These are phyloP conservation scores for Cordyceps tenuipes DNA, from an alignment of 2,329 filamentous ascomycete species.

Conservation along the genomic window DNA sequence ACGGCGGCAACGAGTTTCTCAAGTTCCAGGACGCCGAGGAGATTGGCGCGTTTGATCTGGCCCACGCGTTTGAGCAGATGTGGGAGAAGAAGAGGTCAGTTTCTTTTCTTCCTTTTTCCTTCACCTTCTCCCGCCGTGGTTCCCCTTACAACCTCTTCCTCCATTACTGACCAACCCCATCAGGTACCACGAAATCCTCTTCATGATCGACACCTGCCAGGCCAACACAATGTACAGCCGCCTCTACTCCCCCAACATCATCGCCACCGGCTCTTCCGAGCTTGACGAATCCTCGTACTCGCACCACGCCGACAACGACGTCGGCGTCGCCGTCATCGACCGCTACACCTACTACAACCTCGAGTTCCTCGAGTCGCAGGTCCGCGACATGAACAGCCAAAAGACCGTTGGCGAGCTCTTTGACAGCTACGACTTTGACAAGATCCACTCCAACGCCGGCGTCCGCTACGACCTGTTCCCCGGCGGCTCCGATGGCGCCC, in stretches of 20 bases:
- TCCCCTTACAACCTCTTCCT: neutral
- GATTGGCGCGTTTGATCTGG: constrained; percentile 91
- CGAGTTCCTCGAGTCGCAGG: constrained; percentile 87
- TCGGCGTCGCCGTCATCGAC: constrained; percentile 96
- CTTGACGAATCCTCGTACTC: constrained; percentile 95
- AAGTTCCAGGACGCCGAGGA: constrained; percentile 99
- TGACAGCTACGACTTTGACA: constrained; percentile 87
- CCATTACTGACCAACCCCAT: neutral
- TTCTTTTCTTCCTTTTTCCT: too few relatives aligned
- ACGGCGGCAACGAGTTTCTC: constrained; percentile 93
- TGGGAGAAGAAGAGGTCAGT: constrained; percentile 90
- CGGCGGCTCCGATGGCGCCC: constrained; percentile 68
- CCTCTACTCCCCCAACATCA: constrained; percentile 96
- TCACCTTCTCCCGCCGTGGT: too few relatives aligned
- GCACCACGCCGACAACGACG: constrained; percentile 95
- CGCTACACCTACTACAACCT: constrained; percentile 98
- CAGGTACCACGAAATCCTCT: constrained; percentile 91
- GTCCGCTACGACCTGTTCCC: constrained; percentile 93
- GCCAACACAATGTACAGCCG: constrained; percentile 99
- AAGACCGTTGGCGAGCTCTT: constrained; percentile 90
- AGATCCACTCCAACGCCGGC: constrained; percentile 89
- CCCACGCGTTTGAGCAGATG: constrained; percentile 98
- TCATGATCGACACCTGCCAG: constrained; percentile 99
- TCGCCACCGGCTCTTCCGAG: constrained; percentile 92
- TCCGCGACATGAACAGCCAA: constrained; percentile 77